A percentile compares a stretch with the other conserved stretches of the same genome.
Evolutionary conservation across 257 asterid species (phyloP).

Genomic region (Plantago ovata): DNA sequence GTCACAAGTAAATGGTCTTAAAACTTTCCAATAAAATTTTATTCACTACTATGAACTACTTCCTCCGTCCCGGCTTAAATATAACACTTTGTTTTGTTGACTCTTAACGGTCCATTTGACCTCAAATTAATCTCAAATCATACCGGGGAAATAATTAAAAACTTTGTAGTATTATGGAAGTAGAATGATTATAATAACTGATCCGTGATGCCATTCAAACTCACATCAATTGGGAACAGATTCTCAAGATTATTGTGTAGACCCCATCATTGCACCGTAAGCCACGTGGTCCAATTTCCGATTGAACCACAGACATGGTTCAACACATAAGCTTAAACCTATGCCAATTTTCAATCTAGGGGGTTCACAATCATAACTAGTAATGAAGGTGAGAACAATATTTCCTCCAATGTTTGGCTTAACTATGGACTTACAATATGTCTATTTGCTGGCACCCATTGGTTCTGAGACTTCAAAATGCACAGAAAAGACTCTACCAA

Average conservation of each 20-base stretch:
- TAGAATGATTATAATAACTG: too few relatives aligned
- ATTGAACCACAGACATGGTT: neutral
- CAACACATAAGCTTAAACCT: neutral
- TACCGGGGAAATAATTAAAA: too few relatives aligned
- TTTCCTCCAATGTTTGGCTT: conserved; percentile 1
- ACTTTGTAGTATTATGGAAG: too few relatives aligned
- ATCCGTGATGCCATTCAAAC: conserved; percentile 4
- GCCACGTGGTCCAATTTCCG: conserved; percentile 3
- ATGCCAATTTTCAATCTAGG: neutral
- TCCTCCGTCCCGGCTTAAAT: too few relatives aligned
- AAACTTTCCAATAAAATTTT: neutral
- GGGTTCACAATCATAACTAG: neutral
- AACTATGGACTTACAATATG: neutral
- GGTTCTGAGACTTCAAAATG: neutral
- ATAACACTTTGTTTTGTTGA: too few relatives aligned
- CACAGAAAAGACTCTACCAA: neutral
- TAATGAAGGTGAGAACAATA: conserved; percentile 2
- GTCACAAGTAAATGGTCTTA: too few relatives aligned
- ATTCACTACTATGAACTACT: neutral
- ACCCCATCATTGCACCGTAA: neutral
- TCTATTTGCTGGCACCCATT: neutral
- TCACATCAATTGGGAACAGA: neutral
- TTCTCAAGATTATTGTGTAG: neutral
- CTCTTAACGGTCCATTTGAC: too few relatives aligned
- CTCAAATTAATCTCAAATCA: too few relatives aligned